A percentile compares a stretch with the other conserved stretches of the same genome.
phyloP scores from a whole-genome alignment of 202 grass and related monocot genomes.

The Zizania palustris region DNA sequence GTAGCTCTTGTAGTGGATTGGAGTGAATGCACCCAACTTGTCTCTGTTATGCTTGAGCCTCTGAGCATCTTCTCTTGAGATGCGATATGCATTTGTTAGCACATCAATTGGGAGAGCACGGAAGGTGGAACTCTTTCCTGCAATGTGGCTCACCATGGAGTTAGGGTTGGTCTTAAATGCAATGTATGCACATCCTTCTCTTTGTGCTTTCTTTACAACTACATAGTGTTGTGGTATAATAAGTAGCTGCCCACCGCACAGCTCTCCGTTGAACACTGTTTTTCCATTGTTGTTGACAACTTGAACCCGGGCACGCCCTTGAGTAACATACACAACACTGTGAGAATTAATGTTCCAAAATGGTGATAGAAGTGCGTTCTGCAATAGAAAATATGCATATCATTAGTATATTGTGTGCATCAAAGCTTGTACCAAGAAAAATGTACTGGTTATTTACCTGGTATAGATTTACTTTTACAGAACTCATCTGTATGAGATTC shows the following conservation, averaged over 20 bases:
- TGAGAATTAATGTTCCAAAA: constrained; percentile 44
- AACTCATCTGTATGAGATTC: constrained; percentile 48
- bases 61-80: constrained; percentile 4
- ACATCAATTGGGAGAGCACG: background rate
- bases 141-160: constrained; percentile 19
- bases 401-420: background rate
- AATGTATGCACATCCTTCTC: constrained; percentile 22
- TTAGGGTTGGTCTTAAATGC: constrained; percentile 21
- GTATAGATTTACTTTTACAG: constrained; percentile 40
- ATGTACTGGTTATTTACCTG: constrained; percentile 31
- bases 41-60: constrained; percentile 46
- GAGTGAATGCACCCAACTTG: constrained; percentile 34
- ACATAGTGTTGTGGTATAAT: constrained; percentile 24
- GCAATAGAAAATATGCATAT: background rate
- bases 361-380: constrained; percentile 38
- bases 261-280: constrained; percentile 10
- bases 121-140: background rate
- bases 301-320: background rate
- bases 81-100: background rate
- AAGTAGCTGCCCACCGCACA: constrained; percentile 25
- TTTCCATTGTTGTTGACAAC: constrained; percentile 16
- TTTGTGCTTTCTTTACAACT: constrained; percentile 10
- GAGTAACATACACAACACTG: constrained; percentile 16
- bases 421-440: background rate
- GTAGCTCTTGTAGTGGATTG: background rate